Evolutionary conservation across 2,329 filamentous ascomycete genomes (phyloP).

Genomic region (Bipolaris gigantea): DNA sequence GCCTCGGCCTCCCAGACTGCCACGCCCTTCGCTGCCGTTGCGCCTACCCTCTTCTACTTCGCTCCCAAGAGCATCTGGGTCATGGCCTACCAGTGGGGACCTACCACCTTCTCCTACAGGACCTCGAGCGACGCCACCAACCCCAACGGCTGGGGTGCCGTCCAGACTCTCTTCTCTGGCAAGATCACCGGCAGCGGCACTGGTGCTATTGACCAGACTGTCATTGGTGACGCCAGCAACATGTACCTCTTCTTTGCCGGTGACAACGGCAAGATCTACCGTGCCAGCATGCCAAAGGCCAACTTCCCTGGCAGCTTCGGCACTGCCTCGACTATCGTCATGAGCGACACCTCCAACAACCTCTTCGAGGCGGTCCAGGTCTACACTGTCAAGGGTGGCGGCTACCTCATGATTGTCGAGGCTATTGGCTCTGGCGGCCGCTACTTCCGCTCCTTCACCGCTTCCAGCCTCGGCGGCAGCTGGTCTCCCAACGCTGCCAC

Average conservation of each 20-base stretch:
- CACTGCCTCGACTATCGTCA: conserved; percentile 51
- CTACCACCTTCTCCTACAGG: conserved; percentile 61
- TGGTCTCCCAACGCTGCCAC: conserved; percentile 62
- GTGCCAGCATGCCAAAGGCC: conserved; percentile 63
- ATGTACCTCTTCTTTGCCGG: conserved; percentile 71
- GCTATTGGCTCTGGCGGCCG: conserved; percentile 60
- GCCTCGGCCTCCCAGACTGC: conserved; percentile 55
- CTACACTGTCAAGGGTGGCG: conserved; percentile 58
- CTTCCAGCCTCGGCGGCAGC: conserved; percentile 56
- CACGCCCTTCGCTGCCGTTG: conserved; percentile 55
- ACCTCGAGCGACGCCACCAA: conserved; percentile 62
- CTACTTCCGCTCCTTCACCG: conserved; percentile 69
- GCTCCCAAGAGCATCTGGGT: conserved; percentile 63
- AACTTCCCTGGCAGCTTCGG: conserved; percentile 66
- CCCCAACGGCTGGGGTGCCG: conserved; percentile 59
- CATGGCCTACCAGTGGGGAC: conserved; percentile 67
- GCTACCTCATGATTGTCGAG: conserved; percentile 70
- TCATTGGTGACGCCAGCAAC: conserved; percentile 62
- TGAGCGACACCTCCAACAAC: conserved; percentile 59
- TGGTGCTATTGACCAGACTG: conserved; percentile 63
- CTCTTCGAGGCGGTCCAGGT: conserved; percentile 70
- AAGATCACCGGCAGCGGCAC: conserved; percentile 55
- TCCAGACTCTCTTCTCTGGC: conserved; percentile 60
- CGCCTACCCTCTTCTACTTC: conserved; percentile 67
- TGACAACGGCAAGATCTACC: conserved; percentile 69